Evolutionary conservation across 2,329 filamentous ascomycete species (phyloP).

Genomic region (Aureobasidium namibiae): DNA sequence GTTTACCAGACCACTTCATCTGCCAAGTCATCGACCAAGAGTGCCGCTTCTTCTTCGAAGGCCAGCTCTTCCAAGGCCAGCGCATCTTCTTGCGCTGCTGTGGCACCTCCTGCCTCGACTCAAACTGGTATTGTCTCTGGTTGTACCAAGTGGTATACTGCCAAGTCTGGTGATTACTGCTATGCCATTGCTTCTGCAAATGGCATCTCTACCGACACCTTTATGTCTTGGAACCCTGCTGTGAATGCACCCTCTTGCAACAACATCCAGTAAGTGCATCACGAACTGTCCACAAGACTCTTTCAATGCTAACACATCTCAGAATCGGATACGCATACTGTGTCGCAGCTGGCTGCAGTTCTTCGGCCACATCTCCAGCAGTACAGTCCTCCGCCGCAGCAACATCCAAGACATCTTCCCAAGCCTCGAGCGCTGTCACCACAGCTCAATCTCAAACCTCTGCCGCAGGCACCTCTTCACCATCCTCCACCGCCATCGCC

Average conservation of each 20-base stretch:
- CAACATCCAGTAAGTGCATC: conserved; percentile 14
- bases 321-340: conserved; percentile 21
- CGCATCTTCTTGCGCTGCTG: conserved; percentile 10
- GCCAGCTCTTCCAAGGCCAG: conserved; percentile 3
- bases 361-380: not conserved
- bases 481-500: not conserved
- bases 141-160: conserved; percentile 22
- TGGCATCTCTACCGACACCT: conserved; percentile 17
- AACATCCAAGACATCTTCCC: not conserved
- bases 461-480: not conserved
- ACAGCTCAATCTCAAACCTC: not conserved
- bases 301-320: not conserved
- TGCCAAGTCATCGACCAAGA: too few relatives aligned
- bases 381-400: not conserved
- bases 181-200: conserved; percentile 16
- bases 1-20: not conserved
- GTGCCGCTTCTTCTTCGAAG: not conserved
- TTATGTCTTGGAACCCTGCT: conserved; percentile 22
- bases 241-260: conserved; percentile 18
- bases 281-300: not conserved
- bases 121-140: conserved; percentile 19
- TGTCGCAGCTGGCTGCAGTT: conserved; percentile 17
- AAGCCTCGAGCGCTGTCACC: not conserved
- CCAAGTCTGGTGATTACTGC: conserved; percentile 20
- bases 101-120: conserved; percentile 19